A percentile compares a stretch with the other conserved stretches of the same genome.
Evolutionary conservation across 1,284 basidiomycete genomes (phyloP).

Genomic region (Fomitopsis schrenkii): DNA sequence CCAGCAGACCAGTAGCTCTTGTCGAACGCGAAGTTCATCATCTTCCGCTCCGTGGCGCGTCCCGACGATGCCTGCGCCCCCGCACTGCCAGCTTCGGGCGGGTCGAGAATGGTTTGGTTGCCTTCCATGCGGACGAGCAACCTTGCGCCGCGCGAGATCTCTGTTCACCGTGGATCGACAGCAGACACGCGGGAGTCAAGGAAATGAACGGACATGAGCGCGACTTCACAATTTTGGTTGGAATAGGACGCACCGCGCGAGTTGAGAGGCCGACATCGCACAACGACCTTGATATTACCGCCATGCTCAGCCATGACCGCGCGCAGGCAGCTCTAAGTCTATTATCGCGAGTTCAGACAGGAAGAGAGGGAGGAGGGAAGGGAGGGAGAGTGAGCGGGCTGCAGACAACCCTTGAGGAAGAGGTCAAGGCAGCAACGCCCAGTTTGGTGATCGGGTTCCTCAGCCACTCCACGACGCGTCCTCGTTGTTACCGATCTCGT

Average conservation of each 20-base stretch:
- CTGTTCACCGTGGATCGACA: slow-evolving; percentile 37
- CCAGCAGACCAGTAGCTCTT: slow-evolving; percentile 96
- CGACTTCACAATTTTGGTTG: not conserved
- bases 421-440: slow-evolving; percentile 8
- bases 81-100: slow-evolving; percentile 72
- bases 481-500: slow-evolving; percentile 3
- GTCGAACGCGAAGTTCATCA: slow-evolving; percentile 90
- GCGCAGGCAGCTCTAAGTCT: slow-evolving; percentile 1
- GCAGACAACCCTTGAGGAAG: slow-evolving; percentile 6
- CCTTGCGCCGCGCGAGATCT: slow-evolving; percentile 88
- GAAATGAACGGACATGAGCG: not conserved
- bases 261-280: slow-evolving; percentile 95
- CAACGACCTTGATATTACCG: slow-evolving; percentile 94
- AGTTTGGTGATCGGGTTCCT: slow-evolving; percentile 4
- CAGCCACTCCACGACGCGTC: slow-evolving; percentile 5
- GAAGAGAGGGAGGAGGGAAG: not conserved
- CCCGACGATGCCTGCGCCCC: slow-evolving; percentile 57
- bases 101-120: slow-evolving; percentile 86
- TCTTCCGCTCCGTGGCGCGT: slow-evolving; percentile 83
- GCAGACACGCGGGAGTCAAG: not conserved
- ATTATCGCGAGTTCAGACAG: not conserved
- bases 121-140: slow-evolving; percentile 91
- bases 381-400: not conserved
- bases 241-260: slow-evolving; percentile 65
- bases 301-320: slow-evolving; percentile 55